Conservation (phyloP, 192 early-diverging fungal genomes). For the Coemansia sp. region DNA sequence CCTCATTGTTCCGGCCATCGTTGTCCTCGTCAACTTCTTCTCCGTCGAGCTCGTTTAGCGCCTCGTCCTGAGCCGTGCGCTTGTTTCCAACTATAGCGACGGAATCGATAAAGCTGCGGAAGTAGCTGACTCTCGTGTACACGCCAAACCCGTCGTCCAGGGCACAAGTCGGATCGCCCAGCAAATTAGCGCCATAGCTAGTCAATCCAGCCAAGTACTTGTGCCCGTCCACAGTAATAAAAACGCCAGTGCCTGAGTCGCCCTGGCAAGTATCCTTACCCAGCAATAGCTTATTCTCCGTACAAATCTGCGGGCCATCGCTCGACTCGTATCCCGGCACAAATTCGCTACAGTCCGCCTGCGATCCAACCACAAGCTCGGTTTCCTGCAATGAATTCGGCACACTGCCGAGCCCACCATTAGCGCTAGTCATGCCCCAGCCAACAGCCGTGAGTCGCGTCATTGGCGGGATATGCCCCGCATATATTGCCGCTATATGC, state of each 20-base stretch:
- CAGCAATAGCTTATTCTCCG: conserved; percentile 37
- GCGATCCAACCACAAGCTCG: conserved; percentile 26
- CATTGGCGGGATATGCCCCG: conserved; percentile 17
- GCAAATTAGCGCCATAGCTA: conserved; percentile 41
- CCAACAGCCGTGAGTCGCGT: conserved; percentile 33
- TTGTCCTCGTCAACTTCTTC: neutral
- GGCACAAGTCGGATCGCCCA: conserved; percentile 45
- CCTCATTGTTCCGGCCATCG: neutral
- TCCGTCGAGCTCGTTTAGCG: neutral
- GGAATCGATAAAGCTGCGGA: conserved; percentile 24
- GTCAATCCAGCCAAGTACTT: conserved; percentile 41
- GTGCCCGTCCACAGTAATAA: conserved; percentile 14
- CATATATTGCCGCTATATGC: conserved; percentile 21
- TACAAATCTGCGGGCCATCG: conserved; percentile 51
- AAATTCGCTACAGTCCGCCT: conserved; percentile 28
- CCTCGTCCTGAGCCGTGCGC: neutral
- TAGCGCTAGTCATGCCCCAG: conserved; percentile 33
- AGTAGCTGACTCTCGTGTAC: conserved; percentile 46
- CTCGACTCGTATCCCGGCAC: conserved; percentile 35
- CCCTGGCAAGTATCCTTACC: conserved; percentile 52
- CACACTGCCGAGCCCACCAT: conserved; percentile 4
- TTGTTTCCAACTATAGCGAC: neutral
- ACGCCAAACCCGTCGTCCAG: conserved; percentile 43
- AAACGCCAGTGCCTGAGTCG: conserved; percentile 49
- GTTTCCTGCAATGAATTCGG: conserved; percentile 32